Conservation (phyloP, 768 basidiomycete genomes). For the Chlorophyllum brunneum region DNA sequence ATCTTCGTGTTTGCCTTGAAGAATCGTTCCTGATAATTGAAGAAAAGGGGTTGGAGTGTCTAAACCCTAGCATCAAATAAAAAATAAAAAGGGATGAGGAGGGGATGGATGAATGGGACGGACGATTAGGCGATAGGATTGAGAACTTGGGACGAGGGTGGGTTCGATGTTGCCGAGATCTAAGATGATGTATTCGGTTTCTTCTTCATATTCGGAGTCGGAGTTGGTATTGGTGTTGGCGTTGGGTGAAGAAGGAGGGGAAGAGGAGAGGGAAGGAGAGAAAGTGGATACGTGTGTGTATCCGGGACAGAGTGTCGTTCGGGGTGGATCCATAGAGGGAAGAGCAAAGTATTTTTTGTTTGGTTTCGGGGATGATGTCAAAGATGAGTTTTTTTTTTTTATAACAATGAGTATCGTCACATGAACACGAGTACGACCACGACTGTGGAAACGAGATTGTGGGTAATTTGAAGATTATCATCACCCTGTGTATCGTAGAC, state of each 20-base stretch:
- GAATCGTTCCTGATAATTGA: constrained; percentile 71
- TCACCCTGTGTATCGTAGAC: no score
- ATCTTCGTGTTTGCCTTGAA: constrained; percentile 64
- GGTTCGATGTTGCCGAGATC: constrained; percentile 74
- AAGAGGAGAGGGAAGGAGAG: constrained; percentile 3
- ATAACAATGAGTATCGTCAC: no score
- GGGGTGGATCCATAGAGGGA: constrained; percentile 13
- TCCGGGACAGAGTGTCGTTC: constrained; percentile 45
- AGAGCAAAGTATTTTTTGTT: not conserved
- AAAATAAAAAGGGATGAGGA: not conserved
- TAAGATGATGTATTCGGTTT: constrained; percentile 66
- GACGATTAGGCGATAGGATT: constrained; percentile 72
- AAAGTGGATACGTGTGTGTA: constrained; percentile 49
- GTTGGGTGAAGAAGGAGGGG: no score
- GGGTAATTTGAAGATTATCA: no score
- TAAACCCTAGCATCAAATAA: constrained; percentile 47
- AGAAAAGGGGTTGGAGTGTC: constrained; percentile 76
- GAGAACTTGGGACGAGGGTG: constrained; percentile 67
- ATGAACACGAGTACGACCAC: no score
- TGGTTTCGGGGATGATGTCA: not conserved
- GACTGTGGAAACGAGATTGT: no score
- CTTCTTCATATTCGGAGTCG: constrained; percentile 41
- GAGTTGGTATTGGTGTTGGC: constrained; percentile 15
- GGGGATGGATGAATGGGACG: constrained; percentile 33
- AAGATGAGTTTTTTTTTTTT: no score